Evolutionary conservation across 1,139 yeast species (phyloP).

Genomic region (Taiozyma sp.): DNA sequence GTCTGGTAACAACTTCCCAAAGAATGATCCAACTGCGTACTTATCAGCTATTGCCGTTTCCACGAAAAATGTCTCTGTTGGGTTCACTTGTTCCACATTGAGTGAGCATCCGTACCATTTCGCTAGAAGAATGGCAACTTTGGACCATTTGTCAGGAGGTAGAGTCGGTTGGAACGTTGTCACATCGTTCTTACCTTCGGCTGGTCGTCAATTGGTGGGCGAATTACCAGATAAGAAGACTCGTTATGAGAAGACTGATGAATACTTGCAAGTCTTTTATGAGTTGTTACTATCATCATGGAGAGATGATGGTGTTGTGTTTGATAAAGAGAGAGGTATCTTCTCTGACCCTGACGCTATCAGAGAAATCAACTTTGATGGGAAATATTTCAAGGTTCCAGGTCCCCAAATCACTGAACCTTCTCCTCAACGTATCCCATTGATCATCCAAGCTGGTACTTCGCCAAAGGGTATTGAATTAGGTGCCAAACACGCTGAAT

Average conservation of each 20-base stretch:
- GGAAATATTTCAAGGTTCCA: conserved; percentile 35
- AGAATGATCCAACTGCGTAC: conserved; percentile 34
- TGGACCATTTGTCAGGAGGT: conserved; percentile 37
- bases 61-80: conserved; percentile 9
- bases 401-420: conserved; percentile 38
- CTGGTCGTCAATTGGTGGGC: conserved; percentile 31
- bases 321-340: conserved; percentile 30
- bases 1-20: conserved; percentile 32
- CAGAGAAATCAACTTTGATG: conserved; percentile 34
- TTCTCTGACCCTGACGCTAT: conserved; percentile 34
- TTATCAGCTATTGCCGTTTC: conserved; percentile 10
- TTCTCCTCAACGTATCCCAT: conserved; percentile 39
- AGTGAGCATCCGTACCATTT: conserved; percentile 39
- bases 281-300: conserved; percentile 36
- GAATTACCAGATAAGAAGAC: conserved; percentile 35
- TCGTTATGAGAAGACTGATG: conserved; percentile 36
- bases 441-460: conserved; percentile 42
- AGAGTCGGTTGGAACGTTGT: conserved; percentile 41
- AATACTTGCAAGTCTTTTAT: conserved; percentile 35
- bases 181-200: conserved; percentile 33
- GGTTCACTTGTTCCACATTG: conserved; percentile 10
- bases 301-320: conserved; percentile 34
- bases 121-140: conserved; percentile 36
- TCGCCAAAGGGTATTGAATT: conserved; percentile 39
- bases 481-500: conserved; percentile 42